phyloP scores from a whole-genome alignment of 1,139 yeast species.

The Arxiozyma slooffiae region DNA sequence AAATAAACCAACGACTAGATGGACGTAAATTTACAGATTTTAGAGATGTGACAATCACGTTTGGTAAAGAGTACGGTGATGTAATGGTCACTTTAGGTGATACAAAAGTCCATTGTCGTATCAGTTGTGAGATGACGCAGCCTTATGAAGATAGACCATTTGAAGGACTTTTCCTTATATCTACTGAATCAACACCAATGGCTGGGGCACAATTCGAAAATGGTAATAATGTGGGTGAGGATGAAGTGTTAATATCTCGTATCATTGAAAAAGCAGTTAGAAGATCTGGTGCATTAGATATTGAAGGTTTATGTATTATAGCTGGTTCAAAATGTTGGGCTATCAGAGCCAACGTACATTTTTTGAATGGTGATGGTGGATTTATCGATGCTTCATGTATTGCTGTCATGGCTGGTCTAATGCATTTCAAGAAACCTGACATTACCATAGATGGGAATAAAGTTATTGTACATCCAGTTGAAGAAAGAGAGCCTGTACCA shows the following conservation, averaged over 20 bases:
- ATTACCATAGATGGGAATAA: constrained; percentile 63
- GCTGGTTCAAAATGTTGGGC: constrained; percentile 92
- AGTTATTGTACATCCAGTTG: constrained; percentile 56
- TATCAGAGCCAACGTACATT: constrained; percentile 80
- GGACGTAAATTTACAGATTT: constrained; percentile 55
- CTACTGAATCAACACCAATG: constrained; percentile 83
- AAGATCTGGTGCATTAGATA: constrained; percentile 80
- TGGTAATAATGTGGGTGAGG: constrained; percentile 54
- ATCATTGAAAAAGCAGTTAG: constrained; percentile 85
- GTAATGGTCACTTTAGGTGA: constrained; percentile 69
- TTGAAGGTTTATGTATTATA: constrained; percentile 79
- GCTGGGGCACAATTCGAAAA: constrained; percentile 78
- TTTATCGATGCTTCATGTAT: constrained; percentile 82
- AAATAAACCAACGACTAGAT: constrained; percentile 55
- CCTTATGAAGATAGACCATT: constrained; percentile 91
- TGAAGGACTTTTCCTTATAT: constrained; percentile 78
- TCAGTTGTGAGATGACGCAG: constrained; percentile 64
- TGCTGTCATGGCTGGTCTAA: constrained; percentile 78
- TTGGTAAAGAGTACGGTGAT: constrained; percentile 71
- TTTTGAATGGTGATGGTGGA: constrained; percentile 84
- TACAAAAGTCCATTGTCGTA: constrained; percentile 65
- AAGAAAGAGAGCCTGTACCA: constrained; percentile 81
- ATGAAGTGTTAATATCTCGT: constrained; percentile 69
- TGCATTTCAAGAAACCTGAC: constrained; percentile 80
- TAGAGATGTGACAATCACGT: constrained; percentile 51